Evolutionary conservation across 1,284 basidiomycete genomes (phyloP).

Genomic region (Mycena citricolor): DNA sequence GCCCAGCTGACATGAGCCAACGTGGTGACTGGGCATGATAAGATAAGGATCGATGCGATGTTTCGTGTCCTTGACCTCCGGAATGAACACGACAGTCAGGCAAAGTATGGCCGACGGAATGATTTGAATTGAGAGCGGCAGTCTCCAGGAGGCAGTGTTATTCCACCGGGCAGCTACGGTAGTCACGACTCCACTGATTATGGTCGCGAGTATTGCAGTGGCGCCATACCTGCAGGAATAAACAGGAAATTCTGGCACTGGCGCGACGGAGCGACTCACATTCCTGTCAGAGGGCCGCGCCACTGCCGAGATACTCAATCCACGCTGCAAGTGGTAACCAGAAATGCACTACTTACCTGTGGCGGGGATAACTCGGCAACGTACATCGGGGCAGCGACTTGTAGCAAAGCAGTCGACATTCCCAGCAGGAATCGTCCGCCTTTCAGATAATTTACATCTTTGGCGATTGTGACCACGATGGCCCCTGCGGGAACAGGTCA

Average conservation of each 20-base stretch:
- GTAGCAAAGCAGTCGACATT: slow-evolving; percentile 46
- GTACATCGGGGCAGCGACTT: slow-evolving; percentile 52
- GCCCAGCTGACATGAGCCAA: slow-evolving; percentile 53
- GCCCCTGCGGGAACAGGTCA: slow-evolving; percentile 30
- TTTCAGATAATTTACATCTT: slow-evolving; percentile 41
- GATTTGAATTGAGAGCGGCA: slow-evolving; percentile 54
- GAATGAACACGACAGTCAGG: slow-evolving; percentile 43
- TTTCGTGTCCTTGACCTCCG: slow-evolving; percentile 47
- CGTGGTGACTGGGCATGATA: slow-evolving; percentile 42
- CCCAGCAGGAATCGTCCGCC: slow-evolving; percentile 51
- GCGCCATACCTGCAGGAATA: not conserved
- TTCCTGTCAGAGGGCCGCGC: slow-evolving; percentile 56
- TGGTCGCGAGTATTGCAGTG: slow-evolving; percentile 16
- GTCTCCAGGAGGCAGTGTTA: slow-evolving; percentile 45
- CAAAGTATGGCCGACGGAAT: slow-evolving; percentile 44
- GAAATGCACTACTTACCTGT: slow-evolving; percentile 39
- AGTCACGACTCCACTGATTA: slow-evolving; percentile 39
- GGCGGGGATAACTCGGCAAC: slow-evolving; percentile 57
- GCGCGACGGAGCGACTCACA: slow-evolving; percentile 38
- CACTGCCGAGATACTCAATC: slow-evolving; percentile 32
- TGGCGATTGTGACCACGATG: slow-evolving; percentile 45
- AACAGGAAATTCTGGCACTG: slow-evolving; percentile 9
- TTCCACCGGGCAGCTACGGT: slow-evolving; percentile 43
- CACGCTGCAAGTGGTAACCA: not conserved
- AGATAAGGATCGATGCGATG: slow-evolving; percentile 36